Evolutionary conservation across 495 filamentous ascomycete species (phyloP).

Genomic region (Ramalina intermedia): DNA sequence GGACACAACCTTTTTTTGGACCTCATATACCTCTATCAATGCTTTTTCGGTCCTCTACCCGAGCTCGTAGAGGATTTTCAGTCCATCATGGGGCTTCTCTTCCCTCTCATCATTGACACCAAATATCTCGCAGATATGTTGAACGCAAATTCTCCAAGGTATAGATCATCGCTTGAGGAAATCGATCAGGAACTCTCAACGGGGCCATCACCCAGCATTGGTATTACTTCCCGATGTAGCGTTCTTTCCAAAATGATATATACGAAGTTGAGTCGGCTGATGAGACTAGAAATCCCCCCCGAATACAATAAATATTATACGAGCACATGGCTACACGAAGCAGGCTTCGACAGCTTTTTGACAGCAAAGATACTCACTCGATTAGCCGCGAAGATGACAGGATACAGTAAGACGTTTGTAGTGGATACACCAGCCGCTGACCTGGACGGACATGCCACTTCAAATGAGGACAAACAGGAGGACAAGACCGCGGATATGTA

Average conservation of each 20-base stretch:
- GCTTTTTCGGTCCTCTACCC: conserved; percentile 56
- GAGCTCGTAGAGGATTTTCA: conserved; percentile 46
- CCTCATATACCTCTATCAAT: conserved; percentile 53
- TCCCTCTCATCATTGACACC: conserved; percentile 62
- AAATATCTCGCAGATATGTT: conserved; percentile 56
- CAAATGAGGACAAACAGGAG: not conserved
- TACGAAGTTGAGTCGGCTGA: conserved; percentile 3
- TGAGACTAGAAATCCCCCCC: conserved; percentile 21
- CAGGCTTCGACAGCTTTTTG: conserved; percentile 60
- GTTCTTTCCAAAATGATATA: not conserved
- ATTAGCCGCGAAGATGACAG: conserved; percentile 37
- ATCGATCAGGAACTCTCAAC: conserved; percentile 28
- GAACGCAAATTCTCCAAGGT: conserved; percentile 29
- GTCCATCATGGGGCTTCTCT: conserved; percentile 34
- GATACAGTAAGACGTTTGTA: conserved; percentile 1
- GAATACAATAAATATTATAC: conserved; percentile 34
- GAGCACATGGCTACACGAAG: conserved; percentile 40
- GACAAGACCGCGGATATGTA: not conserved
- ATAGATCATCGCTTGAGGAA: conserved; percentile 34
- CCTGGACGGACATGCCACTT: not conserved
- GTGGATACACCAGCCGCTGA: not conserved
- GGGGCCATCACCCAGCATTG: conserved; percentile 29
- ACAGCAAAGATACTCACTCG: conserved; percentile 53
- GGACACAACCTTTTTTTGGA: conserved; percentile 64
- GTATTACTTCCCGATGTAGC: conserved; percentile 18